Base-by-base conservation (phyloP, 805 yeast genomes). In the Peterozyma xylosa region DNA sequence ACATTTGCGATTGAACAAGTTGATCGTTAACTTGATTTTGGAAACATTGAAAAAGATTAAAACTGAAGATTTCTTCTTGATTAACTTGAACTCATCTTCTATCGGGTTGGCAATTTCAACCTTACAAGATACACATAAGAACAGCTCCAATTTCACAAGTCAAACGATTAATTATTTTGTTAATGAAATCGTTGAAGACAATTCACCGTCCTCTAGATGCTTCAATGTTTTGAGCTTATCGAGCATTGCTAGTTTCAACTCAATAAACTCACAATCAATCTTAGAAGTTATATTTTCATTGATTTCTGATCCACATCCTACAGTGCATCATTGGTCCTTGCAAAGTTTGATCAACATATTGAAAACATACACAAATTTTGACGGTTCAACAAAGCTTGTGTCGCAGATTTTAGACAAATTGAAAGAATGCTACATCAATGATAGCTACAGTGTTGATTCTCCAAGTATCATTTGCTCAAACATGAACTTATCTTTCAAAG, bases 251-350 rank as follows among this genome's bases (percentile, higher is more conserved):
- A 66, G 66, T 40, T 66, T 63, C 45, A 68, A 60, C 42, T 39
- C 43, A 2, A 56, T 66, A 1, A 67, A 69, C 30, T 64, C 74
- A 44, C 57, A 63, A 39, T 56, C 74, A 3, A 73, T 82, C 3
- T 67, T 73, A 45, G 79, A 78, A 33, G 78, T 87, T 4, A 55
- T 80, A 2, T 59, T 72, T 34, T 80, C 85, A 13, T 67, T 91
- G 29, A 59, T 81, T 3, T 64, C 64, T 16, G 98, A 91, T 59
- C 90, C 96, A 0, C 91, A 90, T 56, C 96, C 96, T 0, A 65
- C 77, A 1, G 89, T 93, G 14, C 90, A 86, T 56, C 72, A 76
- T 43, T 82, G 89, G 71, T 71, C 91, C 1, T 58, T 89, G 51
- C 74, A 73, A 39, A 74, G 93, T 0, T 57, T 84, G 37, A 60